These are phyloP conservation scores for Backusella tarrabulga DNA, from an alignment of 192 early-diverging fungal genomes.

Conservation along the genomic window DNA sequence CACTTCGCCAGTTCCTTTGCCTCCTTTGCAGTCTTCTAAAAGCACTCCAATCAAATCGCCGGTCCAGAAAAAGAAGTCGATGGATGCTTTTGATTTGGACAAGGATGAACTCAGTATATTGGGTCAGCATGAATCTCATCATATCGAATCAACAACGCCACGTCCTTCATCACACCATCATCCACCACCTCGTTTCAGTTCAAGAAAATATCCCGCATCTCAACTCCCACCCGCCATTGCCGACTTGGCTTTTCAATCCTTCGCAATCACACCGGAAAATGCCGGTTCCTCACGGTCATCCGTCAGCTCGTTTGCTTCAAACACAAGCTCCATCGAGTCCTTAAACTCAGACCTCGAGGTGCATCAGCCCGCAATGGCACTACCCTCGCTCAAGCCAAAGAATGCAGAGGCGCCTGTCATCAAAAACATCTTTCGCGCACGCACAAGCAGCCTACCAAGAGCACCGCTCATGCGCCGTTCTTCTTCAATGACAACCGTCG, in stretches of 20 bases:
- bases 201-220: background rate
- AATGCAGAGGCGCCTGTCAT: background rate
- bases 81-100: background rate
- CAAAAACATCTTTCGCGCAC: background rate
- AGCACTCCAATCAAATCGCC: constrained; percentile 7
- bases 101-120: background rate
- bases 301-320: background rate
- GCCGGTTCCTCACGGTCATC: background rate
- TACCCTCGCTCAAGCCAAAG: constrained; percentile 19
- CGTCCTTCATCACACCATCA: background rate
- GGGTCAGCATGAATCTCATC: background rate
- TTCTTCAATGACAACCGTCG: background rate
- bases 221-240: background rate
- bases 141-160: background rate
- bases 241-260: background rate
- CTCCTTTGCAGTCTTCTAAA: constrained; percentile 10
- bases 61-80: background rate
- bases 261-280: background rate
- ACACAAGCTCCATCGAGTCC: background rate
- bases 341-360: background rate
- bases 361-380: constrained; percentile 21
- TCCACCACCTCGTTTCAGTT: background rate
- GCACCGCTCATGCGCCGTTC: background rate
- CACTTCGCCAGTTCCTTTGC: background rate
- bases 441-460: constrained; percentile 19